These are phyloP conservation scores for Exophiala phaeomuriformis DNA, from an alignment of 2,329 filamentous ascomycete species.

Conservation along the genomic window DNA sequence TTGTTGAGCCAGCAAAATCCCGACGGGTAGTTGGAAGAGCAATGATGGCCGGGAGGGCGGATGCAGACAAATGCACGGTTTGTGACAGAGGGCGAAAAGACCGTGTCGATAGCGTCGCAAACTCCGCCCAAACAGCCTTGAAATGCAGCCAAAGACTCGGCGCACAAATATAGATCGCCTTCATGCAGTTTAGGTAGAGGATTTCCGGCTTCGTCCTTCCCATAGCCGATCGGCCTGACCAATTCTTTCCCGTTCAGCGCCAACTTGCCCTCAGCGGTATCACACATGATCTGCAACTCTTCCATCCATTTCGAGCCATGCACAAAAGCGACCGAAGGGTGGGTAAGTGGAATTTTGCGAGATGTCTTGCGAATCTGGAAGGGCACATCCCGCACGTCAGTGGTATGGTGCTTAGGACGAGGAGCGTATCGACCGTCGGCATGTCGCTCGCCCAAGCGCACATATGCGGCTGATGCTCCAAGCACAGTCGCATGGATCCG, in stretches of 20 bases:
- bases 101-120: conserved; percentile 81
- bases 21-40: conserved; percentile 78
- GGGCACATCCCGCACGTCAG: conserved; percentile 38
- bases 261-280: conserved; percentile 68
- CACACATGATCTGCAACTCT: conserved; percentile 78
- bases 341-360: conserved; percentile 62
- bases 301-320: conserved; percentile 92
- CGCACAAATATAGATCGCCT: conserved; percentile 83
- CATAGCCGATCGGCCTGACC: conserved; percentile 48
- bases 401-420: conserved; percentile 42
- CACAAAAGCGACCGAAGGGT: conserved; percentile 76
- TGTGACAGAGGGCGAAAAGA: conserved; percentile 56
- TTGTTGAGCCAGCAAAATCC: conserved; percentile 99
- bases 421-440: conserved; percentile 62
- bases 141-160: conserved; percentile 77
- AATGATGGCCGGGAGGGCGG: conserved; percentile 90
- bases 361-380: conserved; percentile 80
- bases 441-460: conserved; percentile 71
- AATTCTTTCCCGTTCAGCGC: conserved; percentile 72
- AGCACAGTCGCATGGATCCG: conserved; percentile 75
- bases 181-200: conserved; percentile 59
- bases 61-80: conserved; percentile 84
- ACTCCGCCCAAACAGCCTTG: conserved; percentile 89
- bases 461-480: conserved; percentile 79
- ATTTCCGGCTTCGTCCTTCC: conserved; percentile 37